Evolutionary conservation across 73 alveolate genomes (phyloP).

Genomic region (Blepharisma japonicum): DNA sequence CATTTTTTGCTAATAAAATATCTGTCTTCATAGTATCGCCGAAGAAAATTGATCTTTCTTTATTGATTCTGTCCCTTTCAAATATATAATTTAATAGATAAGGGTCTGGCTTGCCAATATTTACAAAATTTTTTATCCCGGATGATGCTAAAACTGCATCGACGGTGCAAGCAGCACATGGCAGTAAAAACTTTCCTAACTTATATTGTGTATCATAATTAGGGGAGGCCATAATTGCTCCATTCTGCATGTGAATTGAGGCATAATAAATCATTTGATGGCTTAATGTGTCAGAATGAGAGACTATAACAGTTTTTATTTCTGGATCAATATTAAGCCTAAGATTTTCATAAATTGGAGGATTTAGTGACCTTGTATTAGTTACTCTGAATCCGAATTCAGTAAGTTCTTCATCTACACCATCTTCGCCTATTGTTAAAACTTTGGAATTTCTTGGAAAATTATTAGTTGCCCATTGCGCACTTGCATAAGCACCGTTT

Average conservation of each 20-base stretch:
- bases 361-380: neutral
- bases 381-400: neutral
- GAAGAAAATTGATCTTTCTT: neutral
- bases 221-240: neutral
- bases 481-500: constrained; percentile 16
- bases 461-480: neutral
- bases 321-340: neutral
- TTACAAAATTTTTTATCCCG: neutral
- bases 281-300: neutral
- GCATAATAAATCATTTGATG: constrained; percentile 3
- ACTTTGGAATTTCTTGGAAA: too few relatives aligned
- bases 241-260: neutral
- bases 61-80: neutral
- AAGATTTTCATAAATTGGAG: neutral
- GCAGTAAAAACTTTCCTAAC: neutral
- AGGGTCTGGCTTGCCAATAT: too few relatives aligned
- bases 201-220: constrained; percentile 15
- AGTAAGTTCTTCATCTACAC: too few relatives aligned
- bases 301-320: constrained; percentile 29
- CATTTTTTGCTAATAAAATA: constrained; percentile 14
- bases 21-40: neutral
- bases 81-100: too few relatives aligned
- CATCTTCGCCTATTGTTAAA: too few relatives aligned
- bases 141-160: neutral
- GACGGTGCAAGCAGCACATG: constrained; percentile 27